These are phyloP conservation scores for Brassica hybrid DNA, from an alignment of 441 rosid species.

Conservation along the genomic window DNA sequence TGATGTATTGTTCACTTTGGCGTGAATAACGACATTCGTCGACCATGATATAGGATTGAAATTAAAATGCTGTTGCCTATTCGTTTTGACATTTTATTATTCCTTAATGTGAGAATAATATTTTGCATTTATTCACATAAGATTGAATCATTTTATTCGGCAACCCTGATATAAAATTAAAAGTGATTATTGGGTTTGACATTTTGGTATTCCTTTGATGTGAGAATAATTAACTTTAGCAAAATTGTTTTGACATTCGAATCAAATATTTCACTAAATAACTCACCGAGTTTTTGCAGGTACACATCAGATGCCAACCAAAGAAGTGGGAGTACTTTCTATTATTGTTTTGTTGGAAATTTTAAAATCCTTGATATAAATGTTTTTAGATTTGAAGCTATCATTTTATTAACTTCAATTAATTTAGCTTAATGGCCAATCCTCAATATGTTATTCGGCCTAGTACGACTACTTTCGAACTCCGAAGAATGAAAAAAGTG, in stretches of 20 bases:
- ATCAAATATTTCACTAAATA: conserved; percentile 2
- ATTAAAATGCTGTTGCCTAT: not conserved
- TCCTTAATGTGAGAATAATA: conserved; percentile 12
- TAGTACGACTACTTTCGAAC: not conserved
- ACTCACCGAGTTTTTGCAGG: not conserved
- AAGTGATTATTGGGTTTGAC: not conserved
- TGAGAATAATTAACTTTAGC: conserved; percentile 9
- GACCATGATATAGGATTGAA: not conserved
- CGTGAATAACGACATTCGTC: conserved; percentile 18
- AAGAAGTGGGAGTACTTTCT: not conserved
- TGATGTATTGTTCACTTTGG: not conserved
- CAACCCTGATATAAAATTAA: not conserved
- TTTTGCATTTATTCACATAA: not conserved
- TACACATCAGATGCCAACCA: conserved; percentile 2
- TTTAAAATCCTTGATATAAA: not conserved
- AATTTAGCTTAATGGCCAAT: not conserved
- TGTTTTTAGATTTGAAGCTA: not conserved
- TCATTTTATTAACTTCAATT: conserved; percentile 2
- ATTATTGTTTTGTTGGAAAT: not conserved
- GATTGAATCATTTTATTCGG: not conserved
- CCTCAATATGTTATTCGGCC: not conserved
- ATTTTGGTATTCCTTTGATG: conserved; percentile 5
- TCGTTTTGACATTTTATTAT: conserved; percentile 28
- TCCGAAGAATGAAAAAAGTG: not conserved
- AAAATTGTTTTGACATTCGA: conserved; percentile 8